Evolutionary conservation across 2,329 filamentous ascomycete genomes (phyloP), one percentile per base, ranked within the genome.

Genomic region (Penicillium oxalicum): DNA sequence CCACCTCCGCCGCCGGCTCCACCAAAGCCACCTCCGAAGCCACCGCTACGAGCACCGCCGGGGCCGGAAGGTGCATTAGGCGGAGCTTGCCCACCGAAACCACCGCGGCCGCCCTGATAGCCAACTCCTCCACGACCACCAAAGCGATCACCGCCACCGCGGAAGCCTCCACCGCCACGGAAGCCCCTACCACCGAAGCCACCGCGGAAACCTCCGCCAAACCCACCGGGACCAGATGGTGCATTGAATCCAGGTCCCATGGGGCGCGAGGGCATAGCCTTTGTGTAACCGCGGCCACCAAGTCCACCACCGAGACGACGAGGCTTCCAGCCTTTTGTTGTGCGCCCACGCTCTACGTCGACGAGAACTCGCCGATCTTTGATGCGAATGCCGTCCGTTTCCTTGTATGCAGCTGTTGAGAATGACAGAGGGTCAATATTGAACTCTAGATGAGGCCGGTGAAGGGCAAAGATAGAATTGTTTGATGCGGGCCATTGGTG

Each of bases 321-420:
- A 53, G 93, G 93, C 64, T 88, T 87, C 93, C 93, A 98, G 42
- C 87, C 89, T 64, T 88, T 87, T 36, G 96, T 89, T 29, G 93
- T 97, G 60, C 93, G 86, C 58, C 93, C 93, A 64, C 93, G 85
- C 73, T 98, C 93, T 52, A 97, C 91, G 67, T 98, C 93, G 63
- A 97, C 90, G 66, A 95, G 83, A 63, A 97, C 88, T 61, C 86
- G 84, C 64, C 91, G 84, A 66, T 94, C 91, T 68, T 90, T 94
- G 74, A 98, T 95, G 60, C 86, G 84, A 64, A 95, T 87, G 57
- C 88, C 88, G 78, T 97, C 91, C 57, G 80, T 83, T 64, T 84
- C 82, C 65, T 86, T 95, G 77, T 96, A 84, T 71, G 93, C 93
- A 78, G 91, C 93, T 95, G 80, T 73, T 78, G 70, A 70, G 67